Base-by-base conservation (phyloP, 108 stramenopile genomes). In the Schizochytrium sp. region DNA sequence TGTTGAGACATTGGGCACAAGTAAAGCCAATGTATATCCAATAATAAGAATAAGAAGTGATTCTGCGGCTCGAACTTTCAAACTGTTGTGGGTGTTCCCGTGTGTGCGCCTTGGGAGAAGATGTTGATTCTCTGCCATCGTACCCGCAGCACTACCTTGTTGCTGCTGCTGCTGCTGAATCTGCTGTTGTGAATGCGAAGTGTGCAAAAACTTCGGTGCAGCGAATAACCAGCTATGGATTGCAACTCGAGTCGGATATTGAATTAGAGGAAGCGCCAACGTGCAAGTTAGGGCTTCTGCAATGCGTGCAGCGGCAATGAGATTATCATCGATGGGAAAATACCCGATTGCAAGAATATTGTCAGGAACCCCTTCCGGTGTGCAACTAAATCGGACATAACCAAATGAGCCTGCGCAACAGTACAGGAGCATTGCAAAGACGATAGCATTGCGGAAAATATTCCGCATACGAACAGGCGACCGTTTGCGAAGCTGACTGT, bases 1-100 rank as follows among this genome's bases (percentile, higher is more conserved):
- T n/a, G 53, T 83, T n/a, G 76, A 83, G 2, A 83, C 53, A 42
- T 83, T 83, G 76, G 76, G 76, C 7, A 83, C 76, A 47, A 83
- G 50, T n/a, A 83, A 40, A 5, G 76, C 76, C 5, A 83, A 53
- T n/a, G 53, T 55, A 40, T 55, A 83, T 17, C 76, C 76, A 5
- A 55, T 40, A 13, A 83, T 47, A 38, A 83, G 5, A 28, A 83
- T 83, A 10, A n/a, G n/a, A 42, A 83, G 55, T 8, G 76, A 47
- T 28, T 83, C 76, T 12, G 55, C 5, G 45, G 53, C 76, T 38
- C 76, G 45, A 8, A 83, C 47, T n/a, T 12, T 17, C 38, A 83
- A 40, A 10, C n/a, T 83, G 76, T 55, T 55, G 47, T 10, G 76
- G 10, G 49, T 83, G 40, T 28, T 46, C n/a, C 76, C 76, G 28